Conservation (phyloP, 352 stramenopile species). For the Hyphochytrium catenoides region DNA sequence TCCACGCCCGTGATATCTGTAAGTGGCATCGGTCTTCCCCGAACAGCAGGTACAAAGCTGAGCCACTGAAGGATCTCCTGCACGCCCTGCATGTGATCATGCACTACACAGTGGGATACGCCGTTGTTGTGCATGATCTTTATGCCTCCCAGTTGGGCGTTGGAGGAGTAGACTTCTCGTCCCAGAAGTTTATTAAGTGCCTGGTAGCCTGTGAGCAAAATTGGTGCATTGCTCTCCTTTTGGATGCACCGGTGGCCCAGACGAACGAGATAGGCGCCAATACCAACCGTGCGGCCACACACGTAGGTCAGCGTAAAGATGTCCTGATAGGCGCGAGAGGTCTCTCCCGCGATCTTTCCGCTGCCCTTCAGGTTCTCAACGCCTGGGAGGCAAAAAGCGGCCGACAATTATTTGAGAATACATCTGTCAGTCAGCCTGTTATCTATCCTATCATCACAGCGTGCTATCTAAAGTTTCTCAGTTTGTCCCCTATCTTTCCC, state of each 20-base stretch:
- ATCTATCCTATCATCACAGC: too few relatives aligned
- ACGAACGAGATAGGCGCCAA: constrained; percentile 97
- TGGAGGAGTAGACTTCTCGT: constrained; percentile 96
- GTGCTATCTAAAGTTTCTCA: too few relatives aligned
- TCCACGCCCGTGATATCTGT: constrained; percentile 54
- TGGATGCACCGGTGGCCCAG: constrained; percentile 98
- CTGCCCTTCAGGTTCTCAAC: constrained; percentile 99
- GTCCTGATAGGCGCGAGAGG: constrained; percentile 89
- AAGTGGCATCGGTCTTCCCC: constrained; percentile 44
- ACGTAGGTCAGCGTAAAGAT: constrained; percentile 99
- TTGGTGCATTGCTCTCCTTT: constrained; percentile 86
- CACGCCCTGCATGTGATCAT: constrained; percentile 90
- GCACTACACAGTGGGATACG: constrained; percentile 87
- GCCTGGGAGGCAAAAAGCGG: too few relatives aligned
- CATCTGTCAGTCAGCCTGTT: too few relatives aligned
- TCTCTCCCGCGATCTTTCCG: constrained; percentile 97
- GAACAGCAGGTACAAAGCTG: constrained; percentile 87
- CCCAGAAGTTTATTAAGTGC: constrained; percentile 99
- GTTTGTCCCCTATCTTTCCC: too few relatives aligned
- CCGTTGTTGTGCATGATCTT: constrained; percentile 99
- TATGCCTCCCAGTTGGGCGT: constrained; percentile 97
- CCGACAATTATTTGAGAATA: too few relatives aligned
- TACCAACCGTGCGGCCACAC: constrained; percentile 94
- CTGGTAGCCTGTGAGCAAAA: constrained; percentile 99
- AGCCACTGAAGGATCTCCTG: constrained; percentile 91